A percentile compares a stretch with the other conserved stretches of the same genome.
These are phyloP conservation scores for Suhomyces bribrorum DNA, from an alignment of 1,139 yeast species.

Conservation along the genomic window DNA sequence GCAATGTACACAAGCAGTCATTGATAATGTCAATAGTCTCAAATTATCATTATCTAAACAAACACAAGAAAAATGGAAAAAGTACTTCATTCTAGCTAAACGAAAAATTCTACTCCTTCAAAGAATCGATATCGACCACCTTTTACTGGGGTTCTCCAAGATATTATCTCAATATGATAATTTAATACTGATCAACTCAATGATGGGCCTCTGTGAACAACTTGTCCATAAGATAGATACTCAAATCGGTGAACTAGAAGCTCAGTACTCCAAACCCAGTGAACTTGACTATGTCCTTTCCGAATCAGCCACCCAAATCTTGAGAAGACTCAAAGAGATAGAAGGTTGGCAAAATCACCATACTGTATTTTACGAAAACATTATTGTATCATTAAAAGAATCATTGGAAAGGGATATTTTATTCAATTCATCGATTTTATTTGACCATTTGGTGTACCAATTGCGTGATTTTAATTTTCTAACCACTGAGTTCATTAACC, in stretches of 20 bases:
- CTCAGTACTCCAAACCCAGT: constrained; percentile 46
- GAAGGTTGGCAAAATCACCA: constrained; percentile 57
- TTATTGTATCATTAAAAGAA: constrained; percentile 44
- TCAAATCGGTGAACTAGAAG: constrained; percentile 54
- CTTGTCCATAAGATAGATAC: constrained; percentile 26
- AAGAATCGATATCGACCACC: constrained; percentile 30
- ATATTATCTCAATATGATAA: constrained; percentile 2
- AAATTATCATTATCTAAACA: constrained; percentile 41
- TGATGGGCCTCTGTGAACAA: constrained; percentile 27
- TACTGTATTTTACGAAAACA: constrained; percentile 40
- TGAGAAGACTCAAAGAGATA: constrained; percentile 47
- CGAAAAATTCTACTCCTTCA: constrained; percentile 53
- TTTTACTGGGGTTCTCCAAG: constrained; percentile 7
- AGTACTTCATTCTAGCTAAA: constrained; percentile 57
- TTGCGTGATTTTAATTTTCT: constrained; percentile 24
- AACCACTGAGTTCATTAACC: constrained; percentile 19
- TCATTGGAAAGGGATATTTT: constrained; percentile 54
- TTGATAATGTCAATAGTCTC: constrained; percentile 43
- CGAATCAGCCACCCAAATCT: constrained; percentile 43
- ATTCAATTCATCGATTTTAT: constrained; percentile 54
- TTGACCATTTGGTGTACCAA: constrained; percentile 39
- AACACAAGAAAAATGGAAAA: constrained; percentile 47
- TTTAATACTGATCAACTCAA: constrained; percentile 4
- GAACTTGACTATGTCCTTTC: constrained; percentile 54
- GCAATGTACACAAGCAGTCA: constrained; percentile 38